phyloP scores from a whole-genome alignment of 768 basidiomycete genomes.

The Suillus subalutaceus region DNA sequence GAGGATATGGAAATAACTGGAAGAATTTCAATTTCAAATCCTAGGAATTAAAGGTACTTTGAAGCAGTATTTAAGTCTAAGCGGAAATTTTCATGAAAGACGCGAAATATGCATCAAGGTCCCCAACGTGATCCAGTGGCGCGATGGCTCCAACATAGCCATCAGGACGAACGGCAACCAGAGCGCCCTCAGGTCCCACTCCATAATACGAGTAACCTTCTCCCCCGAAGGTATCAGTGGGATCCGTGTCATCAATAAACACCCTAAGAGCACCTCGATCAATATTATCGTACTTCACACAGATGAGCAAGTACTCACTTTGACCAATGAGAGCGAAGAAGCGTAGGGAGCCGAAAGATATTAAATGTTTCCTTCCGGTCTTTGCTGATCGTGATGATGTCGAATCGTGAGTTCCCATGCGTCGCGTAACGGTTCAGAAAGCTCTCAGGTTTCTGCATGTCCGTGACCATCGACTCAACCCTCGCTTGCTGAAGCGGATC shows the following conservation, averaged over 20 bases:
- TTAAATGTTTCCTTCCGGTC: slow-evolving; percentile 36
- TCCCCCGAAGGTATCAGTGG: slow-evolving; percentile 48
- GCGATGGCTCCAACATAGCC: slow-evolving; percentile 65
- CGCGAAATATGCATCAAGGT: slow-evolving; percentile 51
- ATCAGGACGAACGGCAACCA: slow-evolving; percentile 35
- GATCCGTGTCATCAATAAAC: slow-evolving; percentile 57
- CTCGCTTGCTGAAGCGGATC: slow-evolving; percentile 25
- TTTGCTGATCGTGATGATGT: slow-evolving; percentile 29
- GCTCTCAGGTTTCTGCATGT: slow-evolving; percentile 26
- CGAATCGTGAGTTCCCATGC: slow-evolving; percentile 30
- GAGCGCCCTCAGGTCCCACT: slow-evolving; percentile 27
- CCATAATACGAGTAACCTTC: slow-evolving; percentile 61
- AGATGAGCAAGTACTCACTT: slow-evolving; percentile 33
- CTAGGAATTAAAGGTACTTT: no score
- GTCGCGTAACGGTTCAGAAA: slow-evolving; percentile 31
- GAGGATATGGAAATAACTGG: no score
- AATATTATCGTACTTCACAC: background rate
- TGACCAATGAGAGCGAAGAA: slow-evolving; percentile 44
- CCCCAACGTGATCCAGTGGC: slow-evolving; percentile 42
- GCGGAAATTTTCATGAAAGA: slow-evolving; percentile 33
- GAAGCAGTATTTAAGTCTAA: no score
- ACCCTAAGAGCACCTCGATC: slow-evolving; percentile 42
- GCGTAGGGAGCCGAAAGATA: slow-evolving; percentile 32
- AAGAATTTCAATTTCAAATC: no score
- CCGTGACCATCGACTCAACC: slow-evolving; percentile 28